Evolutionary conservation across 805 yeast genomes (phyloP).

Genomic region (Grigorovia transvaalensis): DNA sequence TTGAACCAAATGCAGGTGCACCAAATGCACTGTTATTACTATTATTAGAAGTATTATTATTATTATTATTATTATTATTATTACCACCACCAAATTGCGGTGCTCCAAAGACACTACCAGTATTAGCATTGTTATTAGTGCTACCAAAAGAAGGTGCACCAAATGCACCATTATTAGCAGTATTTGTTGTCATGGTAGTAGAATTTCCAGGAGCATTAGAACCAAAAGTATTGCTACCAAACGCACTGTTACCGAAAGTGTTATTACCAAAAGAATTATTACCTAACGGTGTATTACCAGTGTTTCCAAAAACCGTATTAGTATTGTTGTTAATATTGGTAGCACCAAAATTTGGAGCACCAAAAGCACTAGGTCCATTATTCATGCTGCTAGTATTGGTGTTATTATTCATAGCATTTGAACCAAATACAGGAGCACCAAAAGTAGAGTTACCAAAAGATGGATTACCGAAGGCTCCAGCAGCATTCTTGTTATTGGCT

Average conservation of each 20-base stretch:
- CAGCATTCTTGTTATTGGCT: slow-evolving; percentile 1
- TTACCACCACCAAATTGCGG: slow-evolving; percentile 2
- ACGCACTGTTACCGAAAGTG: slow-evolving; percentile 3
- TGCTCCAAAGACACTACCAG: slow-evolving; percentile 15
- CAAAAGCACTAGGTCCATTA: neutral
- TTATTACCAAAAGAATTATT: neutral
- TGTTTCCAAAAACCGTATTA: too few species aligned
- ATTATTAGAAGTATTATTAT: too few species aligned
- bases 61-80: neutral
- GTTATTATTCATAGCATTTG: slow-evolving; percentile 3
- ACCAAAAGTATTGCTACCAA: slow-evolving; percentile 19
- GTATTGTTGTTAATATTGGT: neutral
- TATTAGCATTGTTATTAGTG: neutral
- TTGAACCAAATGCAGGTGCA: neutral
- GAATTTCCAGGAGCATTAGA: neutral
- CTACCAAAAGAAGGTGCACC: slow-evolving; percentile 9
- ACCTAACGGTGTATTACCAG: too few species aligned
- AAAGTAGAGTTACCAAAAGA: slow-evolving; percentile 16
- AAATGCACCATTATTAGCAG: slow-evolving; percentile 11
- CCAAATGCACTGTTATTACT: slow-evolving; percentile 16
- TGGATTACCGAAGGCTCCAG: slow-evolving; percentile 6
- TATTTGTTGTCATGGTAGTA: neutral
- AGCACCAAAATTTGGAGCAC: slow-evolving; percentile 18
- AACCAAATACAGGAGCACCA: slow-evolving; percentile 1
- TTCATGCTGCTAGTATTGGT: slow-evolving; percentile 3